phyloP scores from a whole-genome alignment of 2,329 filamentous ascomycete species.

The Nothophoma quercina region DNA sequence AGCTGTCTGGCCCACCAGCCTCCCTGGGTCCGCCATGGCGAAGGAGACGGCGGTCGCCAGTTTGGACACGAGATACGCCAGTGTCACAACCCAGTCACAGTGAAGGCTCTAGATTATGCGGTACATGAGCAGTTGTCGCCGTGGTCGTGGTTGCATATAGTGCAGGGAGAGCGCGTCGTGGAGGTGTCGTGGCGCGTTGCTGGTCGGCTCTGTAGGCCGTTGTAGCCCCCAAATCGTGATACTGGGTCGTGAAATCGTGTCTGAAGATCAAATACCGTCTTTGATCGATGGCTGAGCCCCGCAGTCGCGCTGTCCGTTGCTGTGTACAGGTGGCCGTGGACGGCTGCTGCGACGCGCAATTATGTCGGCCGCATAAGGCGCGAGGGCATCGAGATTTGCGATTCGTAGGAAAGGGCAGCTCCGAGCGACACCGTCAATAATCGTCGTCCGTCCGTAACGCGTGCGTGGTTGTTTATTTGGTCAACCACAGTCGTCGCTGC shows the following conservation, averaged over 20 bases:
- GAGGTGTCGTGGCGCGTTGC: slow-evolving; percentile 36
- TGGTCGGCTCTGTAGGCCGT: background rate
- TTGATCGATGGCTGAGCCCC: slow-evolving; percentile 10
- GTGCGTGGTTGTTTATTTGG: slow-evolving; percentile 37
- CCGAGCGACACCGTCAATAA: slow-evolving; percentile 46
- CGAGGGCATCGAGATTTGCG: slow-evolving; percentile 38
- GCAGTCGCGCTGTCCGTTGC: slow-evolving; percentile 37
- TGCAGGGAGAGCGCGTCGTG: slow-evolving; percentile 36
- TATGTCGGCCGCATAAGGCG: slow-evolving; percentile 26
- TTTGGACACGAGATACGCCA: slow-evolving; percentile 48
- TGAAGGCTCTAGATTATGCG: slow-evolving; percentile 32
- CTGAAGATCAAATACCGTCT: background rate
- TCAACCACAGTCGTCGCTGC: slow-evolving; percentile 39
- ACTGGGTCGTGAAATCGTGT: background rate
- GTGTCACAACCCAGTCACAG: slow-evolving; percentile 32
- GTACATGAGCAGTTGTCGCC: slow-evolving; percentile 30
- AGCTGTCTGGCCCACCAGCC: slow-evolving; percentile 46
- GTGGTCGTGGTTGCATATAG: slow-evolving; percentile 39
- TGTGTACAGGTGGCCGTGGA: slow-evolving; percentile 33
- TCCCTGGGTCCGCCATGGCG: slow-evolving; percentile 52
- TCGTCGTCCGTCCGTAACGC: slow-evolving; percentile 33
- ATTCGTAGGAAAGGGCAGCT: slow-evolving; percentile 37
- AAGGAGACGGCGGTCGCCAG: slow-evolving; percentile 52
- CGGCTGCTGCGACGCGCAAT: slow-evolving; percentile 33
- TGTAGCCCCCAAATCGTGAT: background rate